Base-by-base conservation (phyloP, 2,329 filamentous ascomycete genomes). In the Aspergillus fijiensis region DNA sequence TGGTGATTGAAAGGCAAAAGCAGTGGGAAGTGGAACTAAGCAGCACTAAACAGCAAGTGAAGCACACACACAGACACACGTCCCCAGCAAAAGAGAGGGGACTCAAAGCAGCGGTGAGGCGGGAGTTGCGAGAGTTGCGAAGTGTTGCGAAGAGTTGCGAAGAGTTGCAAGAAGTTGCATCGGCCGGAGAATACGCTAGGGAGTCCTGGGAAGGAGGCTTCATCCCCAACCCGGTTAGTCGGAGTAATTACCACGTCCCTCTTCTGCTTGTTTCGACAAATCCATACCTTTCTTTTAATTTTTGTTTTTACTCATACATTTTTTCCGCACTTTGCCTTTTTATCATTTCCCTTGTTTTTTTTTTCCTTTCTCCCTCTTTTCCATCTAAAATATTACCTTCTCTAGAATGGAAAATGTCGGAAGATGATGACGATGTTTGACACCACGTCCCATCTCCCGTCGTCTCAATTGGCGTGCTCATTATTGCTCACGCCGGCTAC, bases 31-130 rank as follows among this genome's bases (percentile, higher is more conserved):
- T 29, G 27, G 27, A 29, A 29, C 27, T 29, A 29, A 29, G 27
- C 27, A 29, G 27, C 27, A 29, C 27, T 29, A 29, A 35, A 16
- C 11, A 35, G 33, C 33, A 35, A 29, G 33, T 35, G 33, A 35
- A 35, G 33, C 33, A 16, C 33, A 45, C 39, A 45, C 14, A n/a
- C 39, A 74, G 27, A 29, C 27, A 69, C 69, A 23, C 23, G 23
- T 23, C 23, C 23, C 23, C 4, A 23, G 23, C 23, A 23, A 23
- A 23, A 23, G 23, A 23, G 23, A 23, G 23, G 23, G 23, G 23
- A 23, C 23, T 23, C 23, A 72, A 77, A 77, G 72, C 73, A 76
- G 76, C 76, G 76, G 76, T 78, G 76, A 77, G 61, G 73, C 66
- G 68, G 64, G 52, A 66, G 66, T 57, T 60, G 66, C 57, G 66